phyloP scores from a whole-genome alignment of 2,329 filamentous ascomycete genomes.

The Colletotrichum coccodes region DNA sequence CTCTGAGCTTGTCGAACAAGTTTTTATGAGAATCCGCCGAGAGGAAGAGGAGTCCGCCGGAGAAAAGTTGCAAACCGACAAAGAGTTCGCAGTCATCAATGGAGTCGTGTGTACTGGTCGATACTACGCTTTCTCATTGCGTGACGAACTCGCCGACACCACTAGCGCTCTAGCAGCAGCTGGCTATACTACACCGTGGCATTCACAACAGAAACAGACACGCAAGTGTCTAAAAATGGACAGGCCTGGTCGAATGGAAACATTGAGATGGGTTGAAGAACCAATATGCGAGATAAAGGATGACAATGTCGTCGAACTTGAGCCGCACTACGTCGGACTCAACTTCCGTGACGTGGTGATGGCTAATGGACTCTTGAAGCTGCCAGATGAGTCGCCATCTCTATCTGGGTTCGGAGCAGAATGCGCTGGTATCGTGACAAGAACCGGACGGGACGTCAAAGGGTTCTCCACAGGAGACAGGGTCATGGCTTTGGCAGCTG shows the following conservation, averaged over 20 bases:
- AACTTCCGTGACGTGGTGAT: conserved; percentile 32
- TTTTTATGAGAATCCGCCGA: not conserved
- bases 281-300: not conserved
- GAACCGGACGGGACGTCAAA: conserved; percentile 34
- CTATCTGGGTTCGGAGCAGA: conserved; percentile 34
- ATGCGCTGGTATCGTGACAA: conserved; percentile 19
- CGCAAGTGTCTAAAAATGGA: not conserved
- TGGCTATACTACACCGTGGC: not conserved
- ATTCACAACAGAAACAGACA: not conserved
- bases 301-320: conserved; percentile 29
- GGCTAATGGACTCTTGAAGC: not conserved
- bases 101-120: conserved; percentile 12
- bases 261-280: not conserved
- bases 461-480: conserved; percentile 36
- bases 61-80: not conserved
- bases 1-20: not conserved
- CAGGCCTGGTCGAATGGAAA: not conserved
- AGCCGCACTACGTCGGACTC: conserved; percentile 33
- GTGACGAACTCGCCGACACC: conserved; percentile 35
- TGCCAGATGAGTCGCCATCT: not conserved
- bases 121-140: conserved; percentile 40
- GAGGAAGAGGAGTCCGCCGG: conserved; percentile 7
- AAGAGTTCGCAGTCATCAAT: conserved; percentile 20
- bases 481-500: conserved; percentile 37
- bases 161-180: not conserved